These are phyloP conservation scores for Termitomyces sp. DNA, from an alignment of 768 basidiomycete species.

Conservation along the genomic window DNA sequence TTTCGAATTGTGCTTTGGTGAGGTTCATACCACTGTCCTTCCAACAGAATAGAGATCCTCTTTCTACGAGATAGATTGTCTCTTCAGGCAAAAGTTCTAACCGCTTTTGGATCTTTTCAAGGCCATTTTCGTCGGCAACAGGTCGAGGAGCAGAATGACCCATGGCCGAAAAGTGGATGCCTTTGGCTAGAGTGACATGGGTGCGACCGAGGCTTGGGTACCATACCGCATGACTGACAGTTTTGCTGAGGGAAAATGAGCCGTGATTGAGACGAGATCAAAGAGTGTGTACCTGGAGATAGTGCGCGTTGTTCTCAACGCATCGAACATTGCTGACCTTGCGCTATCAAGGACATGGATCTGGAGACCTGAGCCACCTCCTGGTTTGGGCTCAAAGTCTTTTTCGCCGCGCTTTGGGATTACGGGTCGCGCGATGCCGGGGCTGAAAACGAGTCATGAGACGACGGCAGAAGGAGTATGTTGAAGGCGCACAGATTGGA, in stretches of 20 bases:
- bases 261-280: neutral
- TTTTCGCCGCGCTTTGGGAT: constrained; percentile 98
- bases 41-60: constrained; percentile 86
- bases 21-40: constrained; percentile 36
- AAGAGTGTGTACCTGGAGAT: constrained; percentile 57
- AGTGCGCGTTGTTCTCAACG: constrained; percentile 65
- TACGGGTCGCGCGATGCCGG: constrained; percentile 47
- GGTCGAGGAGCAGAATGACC: constrained; percentile 70
- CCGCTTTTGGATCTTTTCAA: constrained; percentile 49
- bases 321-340: constrained; percentile 82
- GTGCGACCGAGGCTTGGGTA: constrained; percentile 56
- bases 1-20: constrained; percentile 27
- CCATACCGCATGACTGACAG: constrained; percentile 80
- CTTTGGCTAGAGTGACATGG: constrained; percentile 67
- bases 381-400: constrained; percentile 81
- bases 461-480: neutral
- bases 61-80: constrained; percentile 87
- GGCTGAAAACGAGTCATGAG: constrained; percentile 21
- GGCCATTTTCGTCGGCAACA: constrained; percentile 24
- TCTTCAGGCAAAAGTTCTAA: constrained; percentile 94
- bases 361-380: constrained; percentile 71
- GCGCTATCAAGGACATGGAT: constrained; percentile 75
- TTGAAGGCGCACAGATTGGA: constrained; percentile 52
- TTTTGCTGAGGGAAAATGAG: constrained; percentile 44
- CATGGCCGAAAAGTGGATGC: constrained; percentile 78